Conservation (phyloP, 805 yeast species). For the Saturnispora serradocipensis region DNA sequence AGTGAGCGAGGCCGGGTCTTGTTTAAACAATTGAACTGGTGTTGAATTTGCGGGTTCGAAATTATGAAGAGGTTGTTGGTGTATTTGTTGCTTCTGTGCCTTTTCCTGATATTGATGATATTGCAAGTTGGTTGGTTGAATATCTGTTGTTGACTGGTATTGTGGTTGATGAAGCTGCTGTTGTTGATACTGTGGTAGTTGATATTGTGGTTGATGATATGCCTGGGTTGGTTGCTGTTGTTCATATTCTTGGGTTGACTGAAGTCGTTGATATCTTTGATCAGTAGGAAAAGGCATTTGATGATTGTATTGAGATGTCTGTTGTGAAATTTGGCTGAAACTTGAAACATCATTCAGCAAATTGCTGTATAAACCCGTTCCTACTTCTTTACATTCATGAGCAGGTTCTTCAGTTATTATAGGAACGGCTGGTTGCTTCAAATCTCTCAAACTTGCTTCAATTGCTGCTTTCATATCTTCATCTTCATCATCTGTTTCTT, state of each 20-base stretch:
- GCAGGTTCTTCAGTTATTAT: conserved; percentile 10
- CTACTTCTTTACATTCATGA: not conserved
- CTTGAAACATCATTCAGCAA: conserved; percentile 9
- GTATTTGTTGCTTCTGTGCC: not conserved
- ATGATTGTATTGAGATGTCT: conserved; percentile 4
- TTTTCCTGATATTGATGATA: not conserved
- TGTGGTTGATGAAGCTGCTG: not conserved
- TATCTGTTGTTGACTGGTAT: not conserved
- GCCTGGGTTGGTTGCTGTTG: not conserved
- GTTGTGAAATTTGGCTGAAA: not conserved
- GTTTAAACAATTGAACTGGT: not conserved
- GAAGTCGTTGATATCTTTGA: conserved; percentile 7
- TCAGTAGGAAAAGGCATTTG: conserved; percentile 10
- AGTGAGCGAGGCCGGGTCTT: conserved; percentile 27
- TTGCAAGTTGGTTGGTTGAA: not conserved
- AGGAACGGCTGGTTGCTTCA: conserved; percentile 29
- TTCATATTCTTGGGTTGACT: not conserved
- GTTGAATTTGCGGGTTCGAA: not conserved
- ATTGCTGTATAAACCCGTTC: conserved; percentile 24
- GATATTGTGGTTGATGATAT: not conserved
- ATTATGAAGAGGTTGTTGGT: not conserved
- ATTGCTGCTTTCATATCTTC: conserved; percentile 91
- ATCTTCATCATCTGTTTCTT: conserved; percentile 54
- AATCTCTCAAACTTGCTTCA: conserved; percentile 78
- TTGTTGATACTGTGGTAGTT: not conserved